Evolutionary conservation across 306 rosid genomes (phyloP).

Genomic region (Bauhinia variegata): DNA sequence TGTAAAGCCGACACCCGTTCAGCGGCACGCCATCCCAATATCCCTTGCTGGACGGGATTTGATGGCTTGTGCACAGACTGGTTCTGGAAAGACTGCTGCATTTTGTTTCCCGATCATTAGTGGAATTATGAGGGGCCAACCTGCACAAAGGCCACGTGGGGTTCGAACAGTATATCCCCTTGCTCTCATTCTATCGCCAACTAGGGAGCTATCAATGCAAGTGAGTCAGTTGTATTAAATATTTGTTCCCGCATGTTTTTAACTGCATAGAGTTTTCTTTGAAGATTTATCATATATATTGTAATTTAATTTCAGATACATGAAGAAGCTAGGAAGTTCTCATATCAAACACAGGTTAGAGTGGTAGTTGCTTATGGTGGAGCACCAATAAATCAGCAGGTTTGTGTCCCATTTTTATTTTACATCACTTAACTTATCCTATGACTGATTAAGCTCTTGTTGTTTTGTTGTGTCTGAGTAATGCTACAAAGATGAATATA

Average conservation of each 20-base stretch:
- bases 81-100: conserved; percentile 94
- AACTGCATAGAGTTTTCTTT: conserved; percentile 17
- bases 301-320: conserved; percentile 65
- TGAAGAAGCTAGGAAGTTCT: conserved; percentile 70
- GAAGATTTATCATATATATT: conserved; percentile 5
- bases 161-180: conserved; percentile 77
- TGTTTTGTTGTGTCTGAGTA: not conserved
- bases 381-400: conserved; percentile 89
- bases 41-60: conserved; percentile 80
- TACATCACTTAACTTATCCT: not conserved
- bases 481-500: not conserved
- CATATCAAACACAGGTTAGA: conserved; percentile 86
- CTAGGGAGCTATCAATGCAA: conserved; percentile 87
- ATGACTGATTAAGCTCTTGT: not conserved
- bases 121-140: conserved; percentile 78
- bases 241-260: not conserved
- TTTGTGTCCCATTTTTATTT: conserved; percentile 28
- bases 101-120: conserved; percentile 87
- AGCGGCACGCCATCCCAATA: conserved; percentile 84
- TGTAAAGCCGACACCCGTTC: conserved; percentile 86
- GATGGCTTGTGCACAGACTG: conserved; percentile 97
- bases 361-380: conserved; percentile 96
- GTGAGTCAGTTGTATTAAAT: conserved; percentile 50
- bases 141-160: conserved; percentile 71
- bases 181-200: conserved; percentile 93